Evolutionary conservation across 1,284 basidiomycete species (phyloP), one percentile per base, ranked within the genome.

Genomic region (Cutaneotrichosporon curvatum): DNA sequence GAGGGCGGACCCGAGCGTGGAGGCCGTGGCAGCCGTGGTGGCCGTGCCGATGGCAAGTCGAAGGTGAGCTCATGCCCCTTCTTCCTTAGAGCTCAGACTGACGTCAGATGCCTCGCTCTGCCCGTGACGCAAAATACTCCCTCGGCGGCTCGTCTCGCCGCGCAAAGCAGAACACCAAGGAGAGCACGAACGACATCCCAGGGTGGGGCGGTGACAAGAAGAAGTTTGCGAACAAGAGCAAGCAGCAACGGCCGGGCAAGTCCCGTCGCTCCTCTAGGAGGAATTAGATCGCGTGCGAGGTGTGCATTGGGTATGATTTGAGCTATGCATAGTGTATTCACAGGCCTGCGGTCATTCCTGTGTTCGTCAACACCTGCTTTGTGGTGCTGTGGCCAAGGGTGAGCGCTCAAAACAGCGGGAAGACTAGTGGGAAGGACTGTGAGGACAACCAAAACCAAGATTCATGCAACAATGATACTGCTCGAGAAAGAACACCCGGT

Each of bases 101-200:
- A 42, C 45, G 5, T 9, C 47, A 72, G 58, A 72, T 86, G 52
- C 76, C 81, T 34, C 81, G 87, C n/a, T 68, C 74, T 21, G 79
- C 75, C 10, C 79, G 87, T 32, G 83, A 92, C 65, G 70, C 78
- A 57, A 91, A 91, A 70, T 90, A 80, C 64, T 86, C 87, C 3
- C 84, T 84, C 56, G 85, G 87, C 10, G 66, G 70, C 19, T 75
- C 76, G 12, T 78, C 79, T 18, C 73, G 79, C 58, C 75, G 81
- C 47, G 77, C 81, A 35, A 91, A 91, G 72, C 81, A 85, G 66
- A 92, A 91, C 63, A 87, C 84, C 18, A 76, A 75, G 49, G 79
- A 81, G 40, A 86, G 84, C 9, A 86, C 85, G 7, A 84, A 87
- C 63, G 77, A 81, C 61, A 85, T 87, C 58, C 76, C 72, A 10